phyloP scores from a whole-genome alignment of 495 filamentous ascomycete genomes.

The Aspergillus homomorphus region DNA sequence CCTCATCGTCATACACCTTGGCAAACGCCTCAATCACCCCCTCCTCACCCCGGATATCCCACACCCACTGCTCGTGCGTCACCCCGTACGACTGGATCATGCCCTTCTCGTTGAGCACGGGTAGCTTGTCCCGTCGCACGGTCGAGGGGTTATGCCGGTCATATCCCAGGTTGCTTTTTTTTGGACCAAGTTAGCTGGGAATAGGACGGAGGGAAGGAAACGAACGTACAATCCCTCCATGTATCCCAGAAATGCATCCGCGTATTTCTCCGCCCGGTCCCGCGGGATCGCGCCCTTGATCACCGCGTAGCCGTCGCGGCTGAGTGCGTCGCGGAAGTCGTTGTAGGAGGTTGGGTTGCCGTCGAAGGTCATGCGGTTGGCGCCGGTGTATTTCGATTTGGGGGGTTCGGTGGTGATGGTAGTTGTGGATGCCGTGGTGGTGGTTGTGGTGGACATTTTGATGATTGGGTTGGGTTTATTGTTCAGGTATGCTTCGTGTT shows the following conservation, averaged over 20 bases:
- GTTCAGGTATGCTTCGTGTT: too few relatives aligned
- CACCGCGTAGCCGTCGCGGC: slow-evolving; percentile 40
- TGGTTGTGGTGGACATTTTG: slow-evolving; percentile 10
- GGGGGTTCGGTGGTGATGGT: neutral
- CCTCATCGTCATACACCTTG: slow-evolving; percentile 38
- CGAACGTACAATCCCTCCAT: slow-evolving; percentile 34
- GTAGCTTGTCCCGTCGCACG: slow-evolving; percentile 32
- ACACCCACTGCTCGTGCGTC: slow-evolving; percentile 43
- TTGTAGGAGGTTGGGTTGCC: slow-evolving; percentile 23
- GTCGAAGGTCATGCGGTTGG: slow-evolving; percentile 26
- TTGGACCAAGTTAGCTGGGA: neutral
- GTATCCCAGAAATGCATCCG: slow-evolving; percentile 34
- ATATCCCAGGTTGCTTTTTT: slow-evolving; percentile 35
- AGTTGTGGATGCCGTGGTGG: neutral
- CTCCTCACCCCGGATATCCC: slow-evolving; percentile 40
- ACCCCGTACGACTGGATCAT: slow-evolving; percentile 41
- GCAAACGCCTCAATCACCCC: slow-evolving; percentile 41
- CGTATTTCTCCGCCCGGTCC: slow-evolving; percentile 35
- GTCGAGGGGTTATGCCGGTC: slow-evolving; percentile 37
- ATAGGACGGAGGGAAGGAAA: neutral
- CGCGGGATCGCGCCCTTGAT: slow-evolving; percentile 44
- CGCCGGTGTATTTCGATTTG: neutral
- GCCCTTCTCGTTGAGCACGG: slow-evolving; percentile 41
- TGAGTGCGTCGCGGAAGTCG: slow-evolving; percentile 36
- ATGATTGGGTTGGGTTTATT: neutral